Evolutionary conservation across 352 stramenopile genomes (phyloP), one percentile per base, ranked within the genome.

Genomic region (Globisporangium abappressorium): DNA sequence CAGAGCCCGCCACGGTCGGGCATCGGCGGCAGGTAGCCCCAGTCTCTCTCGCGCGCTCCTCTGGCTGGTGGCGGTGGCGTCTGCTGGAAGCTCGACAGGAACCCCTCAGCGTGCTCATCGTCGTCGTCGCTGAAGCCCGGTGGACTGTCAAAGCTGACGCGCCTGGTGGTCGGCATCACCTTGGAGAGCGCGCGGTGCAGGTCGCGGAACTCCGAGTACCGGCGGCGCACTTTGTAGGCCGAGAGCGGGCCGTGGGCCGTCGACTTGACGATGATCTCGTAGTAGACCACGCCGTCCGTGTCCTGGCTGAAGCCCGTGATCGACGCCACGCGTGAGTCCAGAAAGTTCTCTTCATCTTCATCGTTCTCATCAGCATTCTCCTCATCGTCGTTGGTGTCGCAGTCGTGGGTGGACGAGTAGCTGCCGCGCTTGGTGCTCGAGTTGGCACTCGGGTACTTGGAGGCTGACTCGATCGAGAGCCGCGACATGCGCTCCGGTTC

Each of bases 261-360:
- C 7, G 80, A 90, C 51, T 81, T 73, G 59, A 93, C 80, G 36
- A 91, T 82, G 65, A 93, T 87, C 69, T 93, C 84, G 62, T 93
- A 93, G 70, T 91, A 93, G 18, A 91, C 81, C 57, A 93, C 69
- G 20, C 82, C 84, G 70, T 93, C 84, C 0, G 81, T 84, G 65
- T 90, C 84, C 46, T 83, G 78, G 47, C 82, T 90, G 76, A 90
- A 93, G 38, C 84, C 84, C 14, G 84, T 90, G 56, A 93, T 82
- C 8, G 78, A 87, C 0, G 81, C 84, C 22, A 85, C 65, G 28
- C 84, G 82, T 51, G 81, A 77, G 69, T 90, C 82, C 60, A 93
- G 79, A 70, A 93, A 93, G 66, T 93, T 91, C 26, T 91, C 71
- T 3, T 77, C 71, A 2, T 76, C 68, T 30, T 66, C 70, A 26